Conservation (phyloP, 225 moss, liverwort and hornwort genomes). For the Pleurozium schreberi region DNA sequence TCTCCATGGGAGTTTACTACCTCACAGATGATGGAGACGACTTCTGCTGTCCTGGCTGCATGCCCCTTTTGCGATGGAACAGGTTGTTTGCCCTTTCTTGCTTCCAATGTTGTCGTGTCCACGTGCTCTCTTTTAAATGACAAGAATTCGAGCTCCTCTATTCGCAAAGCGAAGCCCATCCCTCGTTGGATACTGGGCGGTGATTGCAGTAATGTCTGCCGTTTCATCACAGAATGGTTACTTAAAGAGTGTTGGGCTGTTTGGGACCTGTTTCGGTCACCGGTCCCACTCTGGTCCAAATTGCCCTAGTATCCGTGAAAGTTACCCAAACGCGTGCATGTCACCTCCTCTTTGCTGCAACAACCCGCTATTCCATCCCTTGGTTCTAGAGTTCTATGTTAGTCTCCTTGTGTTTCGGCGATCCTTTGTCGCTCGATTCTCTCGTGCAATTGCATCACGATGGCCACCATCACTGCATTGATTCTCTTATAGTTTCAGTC, state of each 20-base stretch:
- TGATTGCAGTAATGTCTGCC: background rate
- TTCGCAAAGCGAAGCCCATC: background rate
- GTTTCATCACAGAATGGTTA: background rate
- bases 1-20: slow-evolving; percentile 8
- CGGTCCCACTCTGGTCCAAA: background rate
- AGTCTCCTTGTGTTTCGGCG: background rate
- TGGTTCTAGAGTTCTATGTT: background rate
- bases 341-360: background rate
- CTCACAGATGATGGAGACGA: slow-evolving; percentile 11
- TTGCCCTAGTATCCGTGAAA: background rate
- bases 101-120: background rate
- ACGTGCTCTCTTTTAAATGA: background rate
- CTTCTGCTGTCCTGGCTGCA: background rate
- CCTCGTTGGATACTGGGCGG: background rate
- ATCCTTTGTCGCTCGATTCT: background rate
- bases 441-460: background rate
- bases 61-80: slow-evolving; percentile 7
- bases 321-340: background rate
- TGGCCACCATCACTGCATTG: background rate
- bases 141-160: background rate
- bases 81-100: slow-evolving; percentile 1
- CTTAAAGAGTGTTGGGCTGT: background rate
- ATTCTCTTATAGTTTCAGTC: background rate
- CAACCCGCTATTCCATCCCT: background rate
- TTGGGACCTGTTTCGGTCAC: background rate